Evolutionary conservation across 805 yeast genomes (phyloP).

Genomic region (Peterozyma toletana): DNA sequence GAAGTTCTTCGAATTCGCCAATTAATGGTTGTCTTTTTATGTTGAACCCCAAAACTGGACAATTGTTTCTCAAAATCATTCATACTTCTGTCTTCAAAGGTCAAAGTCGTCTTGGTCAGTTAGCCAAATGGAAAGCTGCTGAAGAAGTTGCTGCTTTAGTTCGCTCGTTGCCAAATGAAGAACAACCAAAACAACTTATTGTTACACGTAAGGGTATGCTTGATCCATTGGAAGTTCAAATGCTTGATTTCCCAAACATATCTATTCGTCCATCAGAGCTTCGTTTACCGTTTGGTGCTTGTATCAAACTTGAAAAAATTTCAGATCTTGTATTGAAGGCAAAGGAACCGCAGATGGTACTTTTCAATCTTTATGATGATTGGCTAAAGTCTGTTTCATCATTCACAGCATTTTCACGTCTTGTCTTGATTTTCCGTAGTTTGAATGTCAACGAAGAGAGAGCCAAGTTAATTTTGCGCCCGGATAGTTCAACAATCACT

Average conservation of each 20-base stretch:
- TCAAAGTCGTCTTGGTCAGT: conserved; percentile 84
- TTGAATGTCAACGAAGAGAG: conserved; percentile 70
- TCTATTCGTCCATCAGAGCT: conserved; percentile 85
- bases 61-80: conserved; percentile 77
- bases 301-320: conserved; percentile 74
- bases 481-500: conserved; percentile 64
- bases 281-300: conserved; percentile 82
- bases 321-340: conserved; percentile 77
- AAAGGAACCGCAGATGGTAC: conserved; percentile 86
- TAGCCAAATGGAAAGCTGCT: conserved; percentile 97
- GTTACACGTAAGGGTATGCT: conserved; percentile 85
- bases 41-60: conserved; percentile 87
- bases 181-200: conserved; percentile 89
- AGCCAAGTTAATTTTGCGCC: conserved; percentile 66
- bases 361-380: conserved; percentile 88
- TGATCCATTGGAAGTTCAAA: conserved; percentile 94
- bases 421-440: conserved; percentile 77
- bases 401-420: conserved; percentile 88
- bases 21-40: conserved; percentile 90
- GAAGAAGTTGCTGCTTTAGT: conserved; percentile 93
- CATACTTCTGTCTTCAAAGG: conserved; percentile 98
- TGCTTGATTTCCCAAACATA: conserved; percentile 93
- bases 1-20: conserved; percentile 87
- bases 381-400: conserved; percentile 83
- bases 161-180: conserved; percentile 84